phyloP scores from a whole-genome alignment of 345 rosid genomes.

The Eucalyptus polyanthemos region DNA sequence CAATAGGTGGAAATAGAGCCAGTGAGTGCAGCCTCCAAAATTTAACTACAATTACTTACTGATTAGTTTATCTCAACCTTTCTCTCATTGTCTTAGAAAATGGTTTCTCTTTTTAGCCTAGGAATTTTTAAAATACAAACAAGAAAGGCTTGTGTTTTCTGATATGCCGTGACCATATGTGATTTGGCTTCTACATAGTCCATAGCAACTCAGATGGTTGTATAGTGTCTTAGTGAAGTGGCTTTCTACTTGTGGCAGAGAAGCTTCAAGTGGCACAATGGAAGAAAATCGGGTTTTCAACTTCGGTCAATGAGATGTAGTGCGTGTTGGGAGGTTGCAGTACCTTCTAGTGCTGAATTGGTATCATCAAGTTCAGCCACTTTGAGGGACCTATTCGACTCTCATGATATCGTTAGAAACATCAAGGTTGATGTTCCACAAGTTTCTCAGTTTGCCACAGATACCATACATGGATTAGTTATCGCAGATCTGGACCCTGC shows the following conservation, averaged over 20 bases:
- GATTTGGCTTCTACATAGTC: not conserved
- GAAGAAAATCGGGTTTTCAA: not conserved
- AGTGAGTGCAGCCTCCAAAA: not conserved
- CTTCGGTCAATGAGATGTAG: not conserved
- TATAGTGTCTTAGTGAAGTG: not conserved
- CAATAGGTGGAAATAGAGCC: not conserved
- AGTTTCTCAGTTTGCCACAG: not conserved
- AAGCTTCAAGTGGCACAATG: not conserved
- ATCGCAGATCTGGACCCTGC: conserved; percentile 66
- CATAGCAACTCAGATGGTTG: not conserved
- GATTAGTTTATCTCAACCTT: not conserved
- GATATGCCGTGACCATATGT: not conserved
- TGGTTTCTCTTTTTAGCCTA: not conserved
- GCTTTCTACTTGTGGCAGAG: not conserved
- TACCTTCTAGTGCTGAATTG: not conserved
- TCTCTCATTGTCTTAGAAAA: not conserved
- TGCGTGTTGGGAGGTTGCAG: not conserved
- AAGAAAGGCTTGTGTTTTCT: not conserved
- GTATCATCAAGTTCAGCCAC: not conserved
- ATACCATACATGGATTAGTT: conserved; percentile 4
- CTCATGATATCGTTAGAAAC: not conserved
- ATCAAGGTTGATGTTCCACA: not conserved
- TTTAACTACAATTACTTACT: not conserved
- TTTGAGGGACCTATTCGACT: not conserved
- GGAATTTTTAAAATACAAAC: not conserved